Percentiles rank a stretch among this genome's conserved stretches.
Conservation (phyloP, 2,329 filamentous ascomycete species). For the Fusarium hostae region DNA sequence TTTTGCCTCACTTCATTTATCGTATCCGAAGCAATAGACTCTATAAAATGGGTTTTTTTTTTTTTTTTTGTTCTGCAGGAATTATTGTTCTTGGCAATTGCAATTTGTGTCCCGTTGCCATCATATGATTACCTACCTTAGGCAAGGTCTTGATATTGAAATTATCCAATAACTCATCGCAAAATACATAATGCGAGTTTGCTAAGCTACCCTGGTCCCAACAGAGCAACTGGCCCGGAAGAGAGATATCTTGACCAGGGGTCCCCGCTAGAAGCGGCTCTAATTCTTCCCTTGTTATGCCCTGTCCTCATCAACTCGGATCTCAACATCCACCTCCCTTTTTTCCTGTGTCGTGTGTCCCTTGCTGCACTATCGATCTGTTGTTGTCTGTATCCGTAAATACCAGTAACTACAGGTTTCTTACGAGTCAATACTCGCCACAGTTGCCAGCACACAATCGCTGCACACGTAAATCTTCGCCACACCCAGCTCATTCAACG, state of each 20-base stretch:
- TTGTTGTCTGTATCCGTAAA: not conserved
- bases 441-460: constrained; percentile 19
- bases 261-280: constrained; percentile 35
- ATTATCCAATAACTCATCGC: constrained; percentile 19
- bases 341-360: constrained; percentile 27
- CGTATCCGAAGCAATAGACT: not conserved
- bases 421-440: constrained; percentile 19
- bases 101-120: not conserved
- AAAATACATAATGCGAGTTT: constrained; percentile 16
- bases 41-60: not conserved
- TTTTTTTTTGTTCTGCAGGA: not conserved
- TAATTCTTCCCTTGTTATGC: constrained; percentile 28
- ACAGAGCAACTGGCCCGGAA: constrained; percentile 29
- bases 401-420: constrained; percentile 5
- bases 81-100: not conserved
- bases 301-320: constrained; percentile 19
- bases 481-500: constrained; percentile 10
- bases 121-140: constrained; percentile 19
- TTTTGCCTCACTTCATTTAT: not conserved
- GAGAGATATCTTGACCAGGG: constrained; percentile 35
- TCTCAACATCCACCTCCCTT: constrained; percentile 40
- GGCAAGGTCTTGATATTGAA: constrained; percentile 10
- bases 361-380: not conserved
- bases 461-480: constrained; percentile 23
- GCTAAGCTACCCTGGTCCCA: constrained; percentile 28